Conservation (phyloP, 2,329 filamentous ascomycete species). For the Nemania sp. region DNA sequence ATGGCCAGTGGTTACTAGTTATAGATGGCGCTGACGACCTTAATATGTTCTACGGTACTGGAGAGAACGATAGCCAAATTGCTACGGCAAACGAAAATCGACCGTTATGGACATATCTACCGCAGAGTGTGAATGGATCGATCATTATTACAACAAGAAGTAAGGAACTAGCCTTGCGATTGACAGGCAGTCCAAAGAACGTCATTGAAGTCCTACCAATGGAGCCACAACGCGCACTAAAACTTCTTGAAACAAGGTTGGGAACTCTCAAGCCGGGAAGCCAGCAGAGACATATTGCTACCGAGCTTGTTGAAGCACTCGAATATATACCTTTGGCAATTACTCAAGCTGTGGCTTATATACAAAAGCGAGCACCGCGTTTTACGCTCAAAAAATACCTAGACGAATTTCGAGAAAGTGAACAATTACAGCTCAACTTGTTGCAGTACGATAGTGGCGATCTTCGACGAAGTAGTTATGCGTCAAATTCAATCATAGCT, state of each 20-base stretch:
- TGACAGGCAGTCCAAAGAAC: slow-evolving; percentile 39
- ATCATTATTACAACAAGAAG: slow-evolving; percentile 48
- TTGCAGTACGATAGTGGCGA: slow-evolving; percentile 49
- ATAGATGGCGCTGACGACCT: slow-evolving; percentile 55
- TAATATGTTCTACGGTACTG: slow-evolving; percentile 45
- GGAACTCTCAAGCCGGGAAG: slow-evolving; percentile 1
- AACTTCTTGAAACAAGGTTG: slow-evolving; percentile 4
- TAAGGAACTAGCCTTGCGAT: slow-evolving; percentile 30
- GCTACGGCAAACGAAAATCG: background rate
- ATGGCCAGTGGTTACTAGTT: slow-evolving; percentile 53
- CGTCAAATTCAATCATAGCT: slow-evolving; percentile 52
- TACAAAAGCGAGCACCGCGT: slow-evolving; percentile 45
- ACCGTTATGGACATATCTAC: slow-evolving; percentile 45
- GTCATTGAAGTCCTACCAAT: slow-evolving; percentile 28
- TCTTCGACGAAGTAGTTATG: slow-evolving; percentile 50
- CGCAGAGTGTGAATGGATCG: slow-evolving; percentile 48
- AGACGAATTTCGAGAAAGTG: slow-evolving; percentile 51
- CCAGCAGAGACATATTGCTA: slow-evolving; percentile 33
- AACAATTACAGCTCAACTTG: slow-evolving; percentile 41
- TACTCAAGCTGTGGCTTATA: slow-evolving; percentile 53
- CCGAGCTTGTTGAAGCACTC: slow-evolving; percentile 47
- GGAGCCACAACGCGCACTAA: slow-evolving; percentile 15
- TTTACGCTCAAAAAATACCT: slow-evolving; percentile 56
- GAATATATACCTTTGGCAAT: slow-evolving; percentile 53
- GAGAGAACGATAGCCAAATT: slow-evolving; percentile 17